Percentiles rank a stretch among this genome's conserved stretches.
Evolutionary conservation across 2,329 filamentous ascomycete species (phyloP).

Genomic region (Pseudocercospora cruenta): DNA sequence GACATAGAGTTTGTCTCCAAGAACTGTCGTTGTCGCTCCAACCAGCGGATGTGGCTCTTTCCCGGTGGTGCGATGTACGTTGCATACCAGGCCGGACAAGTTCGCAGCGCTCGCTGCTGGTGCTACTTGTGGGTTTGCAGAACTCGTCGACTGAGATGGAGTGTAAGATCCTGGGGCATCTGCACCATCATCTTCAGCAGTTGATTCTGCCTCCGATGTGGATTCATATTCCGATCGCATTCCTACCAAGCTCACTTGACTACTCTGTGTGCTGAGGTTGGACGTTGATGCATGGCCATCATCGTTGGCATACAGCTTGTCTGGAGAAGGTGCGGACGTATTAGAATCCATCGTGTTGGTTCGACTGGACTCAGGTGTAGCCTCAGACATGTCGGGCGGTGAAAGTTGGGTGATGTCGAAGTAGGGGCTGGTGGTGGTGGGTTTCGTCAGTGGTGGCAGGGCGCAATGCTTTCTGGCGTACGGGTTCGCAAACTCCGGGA

Average conservation of each 20-base stretch:
- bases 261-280: constrained; percentile 49
- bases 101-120: constrained; percentile 56
- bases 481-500: constrained; percentile 50
- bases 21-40: constrained; percentile 89
- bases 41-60: constrained; percentile 89
- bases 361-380: constrained; percentile 48
- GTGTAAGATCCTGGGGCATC: constrained; percentile 34
- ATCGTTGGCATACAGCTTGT: constrained; percentile 43
- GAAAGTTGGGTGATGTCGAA: constrained; percentile 32
- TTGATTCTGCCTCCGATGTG: constrained; percentile 41
- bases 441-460: constrained; percentile 24
- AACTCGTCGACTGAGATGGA: constrained; percentile 33
- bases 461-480: constrained; percentile 42
- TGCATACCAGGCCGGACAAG: constrained; percentile 68
- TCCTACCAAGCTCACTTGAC: constrained; percentile 50
- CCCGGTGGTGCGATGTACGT: constrained; percentile 80
- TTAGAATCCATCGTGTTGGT: constrained; percentile 54
- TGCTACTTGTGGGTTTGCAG: constrained; percentile 20
- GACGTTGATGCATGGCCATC: constrained; percentile 41
- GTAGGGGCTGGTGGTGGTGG: constrained; percentile 30
- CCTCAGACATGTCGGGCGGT: constrained; percentile 47
- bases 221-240: constrained; percentile 48
- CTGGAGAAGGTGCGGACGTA: constrained; percentile 49
- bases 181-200: constrained; percentile 28
- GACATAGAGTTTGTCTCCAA: constrained; percentile 95